Base-by-base conservation (phyloP, 2,329 filamentous ascomycete species). In the Juglanconis sp. region DNA sequence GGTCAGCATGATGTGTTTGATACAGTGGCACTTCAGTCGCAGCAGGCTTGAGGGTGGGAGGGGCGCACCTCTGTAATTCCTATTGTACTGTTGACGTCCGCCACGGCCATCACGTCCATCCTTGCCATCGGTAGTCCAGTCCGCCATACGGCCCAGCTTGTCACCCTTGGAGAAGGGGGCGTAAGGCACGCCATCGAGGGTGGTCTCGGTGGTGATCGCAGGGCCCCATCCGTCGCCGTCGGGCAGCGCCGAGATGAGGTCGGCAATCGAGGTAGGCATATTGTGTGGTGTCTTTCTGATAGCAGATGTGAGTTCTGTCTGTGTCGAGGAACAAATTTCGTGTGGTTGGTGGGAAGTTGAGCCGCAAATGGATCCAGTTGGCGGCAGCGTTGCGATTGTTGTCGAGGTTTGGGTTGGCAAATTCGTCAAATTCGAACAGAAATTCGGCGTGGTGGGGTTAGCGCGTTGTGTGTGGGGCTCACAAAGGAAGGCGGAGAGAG, bases 91-190 rank as follows among this genome's bases (percentile, higher is more conserved):
- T 76, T 90, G 87, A 73, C 94, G 83, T 64, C 92, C 91, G 67
- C 90, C 89, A 63, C 87, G 82, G 53, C 82, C 79, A 68, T 88
- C 85, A 71, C 92, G 82, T 63, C 83, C 80, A 68, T 95, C 91
- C 79, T 97, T 97, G 75, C 90, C 87, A 73, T 97, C 95, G 52
- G 87, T 73, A 17, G 93, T 96, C 95, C 95, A 99, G 82, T 99
- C 95, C 63, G 95, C 95, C 93, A 99, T 98, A 75, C 95, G 93
- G 72, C 95, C 95, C 63, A 99, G 83, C 84, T 97, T 98, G 82
- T 99, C 95, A 74, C 92, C 92, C 79, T 99, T 99, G 68, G 93
- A 97, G 82, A 95, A 99, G 63, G 95, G 95, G 69, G 95, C 95
- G 76, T 97, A 99, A 44, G 95, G 95, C 53, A 98, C 92, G 73